phyloP scores from a whole-genome alignment of 768 basidiomycete species.

The Tricholoma flavovirens region DNA sequence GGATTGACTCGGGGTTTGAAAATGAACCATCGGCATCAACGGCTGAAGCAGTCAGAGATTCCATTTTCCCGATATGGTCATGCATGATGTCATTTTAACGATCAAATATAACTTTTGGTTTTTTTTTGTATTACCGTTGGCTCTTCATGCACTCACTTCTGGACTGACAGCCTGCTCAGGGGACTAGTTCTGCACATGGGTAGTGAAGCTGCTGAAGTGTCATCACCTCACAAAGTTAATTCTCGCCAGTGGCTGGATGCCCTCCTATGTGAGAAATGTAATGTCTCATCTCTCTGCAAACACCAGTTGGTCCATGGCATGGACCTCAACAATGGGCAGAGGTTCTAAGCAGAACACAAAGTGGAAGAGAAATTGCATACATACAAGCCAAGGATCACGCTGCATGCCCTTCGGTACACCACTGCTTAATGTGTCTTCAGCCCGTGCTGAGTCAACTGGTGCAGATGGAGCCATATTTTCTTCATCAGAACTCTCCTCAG shows the following conservation, averaged over 20 bases:
- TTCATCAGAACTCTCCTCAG: not conserved
- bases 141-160: too few relatives aligned
- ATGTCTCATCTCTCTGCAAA: not conserved
- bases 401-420: not conserved
- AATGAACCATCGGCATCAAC: not conserved
- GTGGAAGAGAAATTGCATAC: not conserved
- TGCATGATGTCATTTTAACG: not conserved
- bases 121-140: too few relatives aligned
- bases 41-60: not conserved
- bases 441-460: not conserved
- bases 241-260: not conserved
- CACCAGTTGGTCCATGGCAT: not conserved
- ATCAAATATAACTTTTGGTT: not conserved
- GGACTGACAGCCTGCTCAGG: too few relatives aligned
- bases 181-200: not conserved
- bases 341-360: not conserved
- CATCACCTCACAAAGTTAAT: not conserved
- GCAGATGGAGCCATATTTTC: not conserved
- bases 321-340: constrained; percentile 2
- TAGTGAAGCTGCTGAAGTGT: not conserved
- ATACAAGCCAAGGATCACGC: not conserved
- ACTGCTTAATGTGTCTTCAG: not conserved
- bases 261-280: not conserved
- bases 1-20: not conserved
- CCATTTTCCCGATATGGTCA: not conserved